A percentile compares a stretch with the other conserved stretches of the same genome.
Evolutionary conservation across 2,329 filamentous ascomycete species (phyloP).

Genomic region (Calonectria pteridis): DNA sequence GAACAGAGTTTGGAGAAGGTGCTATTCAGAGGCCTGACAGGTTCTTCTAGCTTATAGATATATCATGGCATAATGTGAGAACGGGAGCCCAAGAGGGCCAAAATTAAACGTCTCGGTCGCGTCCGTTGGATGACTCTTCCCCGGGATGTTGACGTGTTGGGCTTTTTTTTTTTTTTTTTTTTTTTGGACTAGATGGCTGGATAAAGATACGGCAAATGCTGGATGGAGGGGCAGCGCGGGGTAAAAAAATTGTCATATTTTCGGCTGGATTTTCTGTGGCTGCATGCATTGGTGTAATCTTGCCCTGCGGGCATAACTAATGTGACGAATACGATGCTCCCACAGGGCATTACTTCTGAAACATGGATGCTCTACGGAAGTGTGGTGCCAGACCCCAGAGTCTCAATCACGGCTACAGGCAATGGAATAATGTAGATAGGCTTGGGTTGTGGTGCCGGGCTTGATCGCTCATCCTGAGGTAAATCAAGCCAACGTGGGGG

Average conservation of each 20-base stretch:
- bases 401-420: background rate
- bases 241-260: background rate
- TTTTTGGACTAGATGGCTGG: background rate
- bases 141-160: background rate
- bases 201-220: background rate
- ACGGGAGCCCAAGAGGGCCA: background rate
- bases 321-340: background rate
- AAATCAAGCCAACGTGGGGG: background rate
- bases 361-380: background rate
- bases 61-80: background rate
- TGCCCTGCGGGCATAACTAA: background rate
- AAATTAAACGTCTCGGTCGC: background rate
- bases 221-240: conserved; percentile 5
- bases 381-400: too few relatives aligned
- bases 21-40: background rate
- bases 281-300: background rate
- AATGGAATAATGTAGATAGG: background rate
- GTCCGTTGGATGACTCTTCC: background rate
- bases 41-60: background rate
- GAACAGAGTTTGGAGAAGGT: background rate
- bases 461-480: background rate
- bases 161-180: background rate
- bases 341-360: background rate
- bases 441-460: background rate
- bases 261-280: background rate